Base-by-base conservation (phyloP, 768 basidiomycete genomes). In the Naganishia onofrii region DNA sequence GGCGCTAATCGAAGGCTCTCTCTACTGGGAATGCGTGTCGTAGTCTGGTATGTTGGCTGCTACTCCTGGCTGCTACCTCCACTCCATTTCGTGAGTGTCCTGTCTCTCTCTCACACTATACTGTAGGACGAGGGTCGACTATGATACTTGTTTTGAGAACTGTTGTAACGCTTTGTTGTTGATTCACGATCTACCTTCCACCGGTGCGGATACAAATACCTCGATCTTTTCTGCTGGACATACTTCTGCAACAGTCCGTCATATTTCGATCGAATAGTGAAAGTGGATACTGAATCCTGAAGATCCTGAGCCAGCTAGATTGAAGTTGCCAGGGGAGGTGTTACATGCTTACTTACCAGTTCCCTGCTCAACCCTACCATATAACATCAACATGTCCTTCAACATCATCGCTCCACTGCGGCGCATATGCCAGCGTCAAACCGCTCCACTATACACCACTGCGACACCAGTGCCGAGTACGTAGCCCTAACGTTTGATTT, bases 141-240 rank as follows among this genome's bases (percentile, higher is more conserved):
- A 32, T 2, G 17, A 21, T 36, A 9, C 28, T 58, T 58, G 57
- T 58, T 58, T 58, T 58, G 57, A 23, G 57, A 28, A 9, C 12
- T 23, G 12, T 31, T 29, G 54, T 29, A n/a, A 17, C 29, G 15
- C 7, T 42, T 63, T 63, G 60, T 63, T 63, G 60, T 63, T 63
- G 60, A 63, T 46, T 46, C 60, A 63, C 60, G 42, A 26, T 63
- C 60, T 63, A 63, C 58, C 55, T 2, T 31, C 21, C 34, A n/a
- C 9, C 34, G 32, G n/a, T 58, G 60, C 60, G 60, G 60, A 63
- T 63, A 34, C 60, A 46, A n/a, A 38, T 26, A n/a, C n/a, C 46
- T 29, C 1, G 38, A 12, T 23, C 60, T 36, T 26, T 26, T 17
- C 21, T 17, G 2, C 12, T 29, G 60, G 60, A 63, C 60, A 63